Evolutionary conservation across 148 eudicot species (phyloP), one percentile per base, ranked within the genome.

Genomic region (Polygonum maritimum): DNA sequence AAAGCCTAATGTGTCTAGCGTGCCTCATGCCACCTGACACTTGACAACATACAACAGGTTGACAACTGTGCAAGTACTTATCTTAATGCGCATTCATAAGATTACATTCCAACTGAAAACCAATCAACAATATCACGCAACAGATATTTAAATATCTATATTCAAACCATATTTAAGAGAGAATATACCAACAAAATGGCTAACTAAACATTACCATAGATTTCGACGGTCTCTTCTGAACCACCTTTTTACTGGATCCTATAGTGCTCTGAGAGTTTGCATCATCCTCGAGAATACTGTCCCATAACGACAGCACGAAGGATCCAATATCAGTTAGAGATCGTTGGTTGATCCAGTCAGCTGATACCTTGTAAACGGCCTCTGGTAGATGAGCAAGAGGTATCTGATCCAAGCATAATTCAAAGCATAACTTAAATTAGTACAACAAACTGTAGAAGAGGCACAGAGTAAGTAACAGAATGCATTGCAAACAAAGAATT

Each of bases 371-470:
- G 81, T 87, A 86, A 74, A 88, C 89, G 62, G 86, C 76, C 49
- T 79, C 88, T 45, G 89, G 74, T 51, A 89, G 79, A 80, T 87
- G 86, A 79, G 82, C 83, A 69, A 89, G 74, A 52, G 93, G 93
- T 60, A 87, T 81, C 93, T 89, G 82, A 74, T 84, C 45, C 19
- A 73, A 35, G 71, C 70, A 65, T 41, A 65, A 8, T 21, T 12
- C 31, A 10, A 1, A 39, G 41, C 9, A 7, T 44, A 44, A 33
- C 31, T 4, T 63, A 9, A 35, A 14, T 14, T 0, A 67, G 41
- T 62, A 67, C 38, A 38, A 36, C 13, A 57, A 3, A 67, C 35
- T 45, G 38, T 45, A 67, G 9, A 57, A 57, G 31, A 57, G 7
- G 11, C 3, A 9, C 6, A 21, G n/a, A 15, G 2, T 67, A 67